Evolutionary conservation across 306 rosid species (phyloP).

Genomic region (Luffa acutangula): DNA sequence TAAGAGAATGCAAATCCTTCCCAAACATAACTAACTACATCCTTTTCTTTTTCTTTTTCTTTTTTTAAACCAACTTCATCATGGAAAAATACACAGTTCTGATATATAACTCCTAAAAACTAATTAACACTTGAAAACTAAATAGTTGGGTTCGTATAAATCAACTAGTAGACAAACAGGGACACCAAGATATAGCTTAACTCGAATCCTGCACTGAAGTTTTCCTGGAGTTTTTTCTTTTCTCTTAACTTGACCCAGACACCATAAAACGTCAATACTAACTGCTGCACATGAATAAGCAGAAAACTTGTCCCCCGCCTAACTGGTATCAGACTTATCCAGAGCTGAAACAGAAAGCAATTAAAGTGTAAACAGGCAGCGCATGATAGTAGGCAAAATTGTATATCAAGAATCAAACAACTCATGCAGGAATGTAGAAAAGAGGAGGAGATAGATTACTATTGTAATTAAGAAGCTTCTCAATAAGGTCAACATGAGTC

Average conservation of each 20-base stretch:
- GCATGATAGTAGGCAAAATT: not conserved
- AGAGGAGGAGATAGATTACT: slow-evolving; percentile 23
- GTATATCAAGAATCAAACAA: not conserved
- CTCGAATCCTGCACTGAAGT: not conserved
- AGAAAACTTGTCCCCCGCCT: slow-evolving; percentile 22
- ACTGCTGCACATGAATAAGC: not conserved
- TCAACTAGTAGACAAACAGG: not conserved
- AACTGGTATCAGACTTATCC: slow-evolving; percentile 53
- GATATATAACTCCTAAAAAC: not conserved
- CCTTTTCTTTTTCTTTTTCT: not conserved
- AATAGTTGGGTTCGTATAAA: not conserved
- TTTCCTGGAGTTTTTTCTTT: not conserved
- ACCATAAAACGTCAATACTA: not conserved
- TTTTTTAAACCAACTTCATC: not conserved
- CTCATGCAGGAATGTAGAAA: not conserved
- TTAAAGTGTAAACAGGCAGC: not conserved
- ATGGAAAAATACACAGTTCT: not conserved
- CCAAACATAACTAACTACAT: not conserved
- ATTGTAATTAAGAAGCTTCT: slow-evolving; percentile 92
- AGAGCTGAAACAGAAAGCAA: slow-evolving; percentile 35
- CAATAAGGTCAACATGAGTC: slow-evolving; percentile 96
- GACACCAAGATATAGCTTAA: not conserved
- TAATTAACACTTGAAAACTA: not conserved
- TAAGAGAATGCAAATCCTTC: not conserved
- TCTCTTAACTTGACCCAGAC: not conserved